phyloP scores from a whole-genome alignment of 352 stramenopile genomes.

The Pythium brachiatum region DNA sequence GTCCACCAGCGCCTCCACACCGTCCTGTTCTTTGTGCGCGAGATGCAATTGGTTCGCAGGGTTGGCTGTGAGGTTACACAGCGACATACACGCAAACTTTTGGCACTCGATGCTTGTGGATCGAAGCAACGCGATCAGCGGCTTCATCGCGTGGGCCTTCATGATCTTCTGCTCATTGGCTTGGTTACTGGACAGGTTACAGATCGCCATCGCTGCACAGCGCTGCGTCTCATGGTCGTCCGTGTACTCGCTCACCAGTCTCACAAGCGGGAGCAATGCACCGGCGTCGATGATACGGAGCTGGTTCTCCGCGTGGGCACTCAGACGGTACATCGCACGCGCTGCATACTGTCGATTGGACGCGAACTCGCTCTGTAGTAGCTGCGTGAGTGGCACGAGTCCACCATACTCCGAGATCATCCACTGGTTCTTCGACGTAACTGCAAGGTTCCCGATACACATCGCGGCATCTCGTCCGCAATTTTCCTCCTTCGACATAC shows the following conservation, averaged over 20 bases:
- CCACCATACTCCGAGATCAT: constrained; percentile 88
- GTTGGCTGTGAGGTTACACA: constrained; percentile 94
- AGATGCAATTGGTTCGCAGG: constrained; percentile 89
- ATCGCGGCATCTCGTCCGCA: constrained; percentile 91
- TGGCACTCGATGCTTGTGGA: constrained; percentile 51
- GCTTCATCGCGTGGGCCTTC: constrained; percentile 62
- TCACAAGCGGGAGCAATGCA: constrained; percentile 72
- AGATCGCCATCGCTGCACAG: constrained; percentile 81
- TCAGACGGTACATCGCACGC: constrained; percentile 89
- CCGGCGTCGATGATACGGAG: constrained; percentile 81
- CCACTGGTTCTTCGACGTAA: constrained; percentile 88
- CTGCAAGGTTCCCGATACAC: constrained; percentile 92
- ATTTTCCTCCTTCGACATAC: constrained; percentile 68
- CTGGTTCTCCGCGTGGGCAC: constrained; percentile 86
- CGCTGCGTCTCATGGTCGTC: constrained; percentile 64
- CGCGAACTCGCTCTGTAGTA: constrained; percentile 70
- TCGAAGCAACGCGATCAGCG: constrained; percentile 60
- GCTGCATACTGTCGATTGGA: constrained; percentile 81
- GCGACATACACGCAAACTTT: constrained; percentile 91
- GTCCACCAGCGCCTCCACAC: constrained; percentile 76
- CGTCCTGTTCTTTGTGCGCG: constrained; percentile 63
- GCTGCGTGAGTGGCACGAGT: constrained; percentile 72
- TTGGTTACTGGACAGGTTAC: constrained; percentile 77
- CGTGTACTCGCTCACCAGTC: constrained; percentile 45
- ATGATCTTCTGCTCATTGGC: constrained; percentile 79